Percentiles rank a stretch among this genome's conserved stretches.
Conservation (phyloP, 2,329 filamentous ascomycete genomes). For the Acrocalymma vagum region DNA sequence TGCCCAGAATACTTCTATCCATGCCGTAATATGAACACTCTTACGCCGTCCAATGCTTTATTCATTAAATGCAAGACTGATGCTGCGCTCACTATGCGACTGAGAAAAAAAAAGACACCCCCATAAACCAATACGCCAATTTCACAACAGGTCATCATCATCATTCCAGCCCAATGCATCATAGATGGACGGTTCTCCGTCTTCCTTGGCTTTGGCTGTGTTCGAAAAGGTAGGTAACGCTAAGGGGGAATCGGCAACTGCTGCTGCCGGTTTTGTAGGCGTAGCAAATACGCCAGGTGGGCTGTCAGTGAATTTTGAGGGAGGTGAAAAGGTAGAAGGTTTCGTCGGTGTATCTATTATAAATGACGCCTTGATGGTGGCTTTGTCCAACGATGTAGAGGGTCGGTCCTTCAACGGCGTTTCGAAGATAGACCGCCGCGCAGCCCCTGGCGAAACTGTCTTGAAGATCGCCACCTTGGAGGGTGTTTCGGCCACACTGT, state of each 20-base stretch:
- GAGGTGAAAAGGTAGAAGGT: constrained; percentile 19
- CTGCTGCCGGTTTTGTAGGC: constrained; percentile 21
- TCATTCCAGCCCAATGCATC: constrained; percentile 58
- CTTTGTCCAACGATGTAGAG: constrained; percentile 8
- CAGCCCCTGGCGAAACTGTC: constrained; percentile 31
- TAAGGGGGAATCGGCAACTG: constrained; percentile 11
- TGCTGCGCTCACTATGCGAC: constrained; percentile 43
- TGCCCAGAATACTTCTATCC: too few species aligned
- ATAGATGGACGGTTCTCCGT: constrained; percentile 46
- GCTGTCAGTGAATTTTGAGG: constrained; percentile 8
- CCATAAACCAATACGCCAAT: constrained; percentile 24
- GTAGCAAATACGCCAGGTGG: constrained; percentile 25
- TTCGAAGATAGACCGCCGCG: constrained; percentile 39
- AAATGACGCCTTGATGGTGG: constrained; percentile 7
- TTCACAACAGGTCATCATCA: constrained; percentile 48
- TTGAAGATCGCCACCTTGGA: constrained; percentile 47
- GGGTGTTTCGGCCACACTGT: constrained; percentile 52
- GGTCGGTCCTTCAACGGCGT: constrained; percentile 36
- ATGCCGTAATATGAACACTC: too few species aligned
- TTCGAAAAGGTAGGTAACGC: constrained; percentile 17
- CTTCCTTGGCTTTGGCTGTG: constrained; percentile 15
- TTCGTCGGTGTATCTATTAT: constrained; percentile 37
- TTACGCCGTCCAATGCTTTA: constrained; percentile 25
- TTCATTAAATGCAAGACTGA: constrained; percentile 22
- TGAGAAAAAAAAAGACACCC: constrained; percentile 15